Base-by-base conservation (phyloP, 345 rosid species). In the Arabidopsis suecica region DNA sequence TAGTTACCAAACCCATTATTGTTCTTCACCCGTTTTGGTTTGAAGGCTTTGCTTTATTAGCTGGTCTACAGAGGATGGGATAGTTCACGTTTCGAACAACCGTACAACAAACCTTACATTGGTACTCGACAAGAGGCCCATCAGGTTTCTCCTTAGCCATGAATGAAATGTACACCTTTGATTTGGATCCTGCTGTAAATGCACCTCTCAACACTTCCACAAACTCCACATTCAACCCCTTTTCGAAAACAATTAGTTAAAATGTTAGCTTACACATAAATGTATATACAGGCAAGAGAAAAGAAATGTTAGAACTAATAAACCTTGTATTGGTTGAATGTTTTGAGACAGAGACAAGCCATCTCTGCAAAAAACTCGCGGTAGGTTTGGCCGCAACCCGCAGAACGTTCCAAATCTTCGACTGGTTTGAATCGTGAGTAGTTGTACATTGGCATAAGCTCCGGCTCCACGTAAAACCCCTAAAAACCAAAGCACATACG, bases 401-500 rank as follows among this genome's bases (percentile, higher is more conserved):
- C 45, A 47, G 14, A 0, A 8, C 2, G 0, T 6, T 65, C 70
- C 58, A 34, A 34, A 48, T 48, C n/a, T 34, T 4, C 0, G 2
- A 22, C 33, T 3, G 4, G 0, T 18, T 5, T 49, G 33, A 23
- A 23, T 23, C 25, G 25, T 49, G 44, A 6, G 47, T 6, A 66
- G 7, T 2, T 0, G 13, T 3, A 4, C 33, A 4, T 8, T 49
- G 47, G 33, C 32, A 0, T 6, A 65, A 65, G 58, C 58, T 22
- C 58, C 11, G 57, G 58, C 18, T 65, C 70, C 70, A 49, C 70
- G 30, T 20, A 33, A 65, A 65, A 65, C 7, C 70, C 70, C 58
- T 65, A 45, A 44, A 23, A 23, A 23, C 25, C 25, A 23, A 23
- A 23, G 25, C 25, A 23, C 25, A 23, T 2, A 23, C 25, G 25